Percentiles rank a stretch among this genome's conserved stretches.
Conservation (phyloP, 495 filamentous ascomycete genomes). For the Aspergillus conjunctus region DNA sequence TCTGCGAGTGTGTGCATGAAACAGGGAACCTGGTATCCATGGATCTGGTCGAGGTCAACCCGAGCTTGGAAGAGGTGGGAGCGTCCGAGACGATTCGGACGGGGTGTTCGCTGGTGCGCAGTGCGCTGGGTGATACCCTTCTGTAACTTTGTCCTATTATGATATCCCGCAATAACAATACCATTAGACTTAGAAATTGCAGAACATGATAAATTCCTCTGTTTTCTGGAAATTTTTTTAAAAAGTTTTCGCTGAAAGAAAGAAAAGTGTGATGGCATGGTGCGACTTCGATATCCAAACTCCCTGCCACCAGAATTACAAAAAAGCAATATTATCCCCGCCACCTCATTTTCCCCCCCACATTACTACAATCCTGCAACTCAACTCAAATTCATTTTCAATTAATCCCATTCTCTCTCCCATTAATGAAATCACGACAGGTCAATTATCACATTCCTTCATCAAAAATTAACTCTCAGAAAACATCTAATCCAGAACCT, state of each 20-base stretch:
- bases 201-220: conserved; percentile 9
- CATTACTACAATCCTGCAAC: conserved; percentile 8
- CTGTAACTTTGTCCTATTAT: conserved; percentile 52
- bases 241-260: too few relatives aligned
- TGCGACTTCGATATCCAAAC: neutral
- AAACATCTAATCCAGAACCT: neutral
- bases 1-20: conserved; percentile 93
- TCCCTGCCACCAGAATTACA: conserved; percentile 29
- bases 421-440: neutral
- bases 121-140: conserved; percentile 87
- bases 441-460: neutral
- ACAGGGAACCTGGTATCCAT: conserved; percentile 89
- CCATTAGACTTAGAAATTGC: conserved; percentile 6
- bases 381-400: neutral
- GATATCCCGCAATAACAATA: neutral
- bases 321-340: conserved; percentile 16
- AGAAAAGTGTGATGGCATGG: neutral
- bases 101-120: conserved; percentile 87
- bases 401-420: neutral
- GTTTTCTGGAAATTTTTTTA: neutral
- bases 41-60: conserved; percentile 97
- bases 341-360: conserved; percentile 19
- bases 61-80: conserved; percentile 72
- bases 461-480: neutral
- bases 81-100: conserved; percentile 87